Base-by-base conservation (phyloP, 2,329 filamentous ascomycete genomes). In the Sporothrix pallida region DNA sequence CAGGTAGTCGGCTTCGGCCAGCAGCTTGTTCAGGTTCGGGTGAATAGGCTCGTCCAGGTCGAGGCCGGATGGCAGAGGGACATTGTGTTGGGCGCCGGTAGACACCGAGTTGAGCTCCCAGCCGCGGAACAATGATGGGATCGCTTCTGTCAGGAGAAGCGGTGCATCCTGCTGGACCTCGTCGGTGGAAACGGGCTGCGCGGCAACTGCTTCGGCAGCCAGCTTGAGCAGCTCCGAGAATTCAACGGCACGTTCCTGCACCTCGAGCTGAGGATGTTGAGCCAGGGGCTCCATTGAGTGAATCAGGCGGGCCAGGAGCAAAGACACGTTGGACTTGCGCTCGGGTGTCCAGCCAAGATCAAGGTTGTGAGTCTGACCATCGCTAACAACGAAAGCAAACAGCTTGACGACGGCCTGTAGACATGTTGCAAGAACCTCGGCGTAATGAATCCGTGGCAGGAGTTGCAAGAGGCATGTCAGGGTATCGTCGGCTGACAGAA, bases 101-200 rank as follows among this genome's bases (percentile, higher is more conserved):
- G 96, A 94, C 10, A 99, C 95, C 0, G 96, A 97, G 77, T 98
- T 98, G 50, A 99, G 86, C 76, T 98, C 95, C 83, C 93, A 90
- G 0, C 95, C 94, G 6, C 87, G 86, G 80, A 98, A 98, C 1
- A 99, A 86, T 1, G 92, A 92, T 1, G 96, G 95, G 72, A 99
- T 93, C 3, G 94, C 95, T 80, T 97, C 93, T 0, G 94, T 97
- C 5, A 99, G 87, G 1, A 99, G 87, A 15, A 97, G 84, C 2
- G 96, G 96, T 10, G 93, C 87, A 76, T 96, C 92, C 76, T 90
- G 87, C 31, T 86, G 82, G 4, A 83, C 76, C 1, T 86, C 83
- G 46, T 87, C 86, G 0, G 84, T 87, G 0, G 87, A 87, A 15
- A 88, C 83, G 12, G 88, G 86, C 75, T 95, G 92, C 1, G 87